A percentile compares a stretch with the other conserved stretches of the same genome.
Evolutionary conservation across 2,329 filamentous ascomycete genomes (phyloP).

Genomic region (Talaromyces sp.): DNA sequence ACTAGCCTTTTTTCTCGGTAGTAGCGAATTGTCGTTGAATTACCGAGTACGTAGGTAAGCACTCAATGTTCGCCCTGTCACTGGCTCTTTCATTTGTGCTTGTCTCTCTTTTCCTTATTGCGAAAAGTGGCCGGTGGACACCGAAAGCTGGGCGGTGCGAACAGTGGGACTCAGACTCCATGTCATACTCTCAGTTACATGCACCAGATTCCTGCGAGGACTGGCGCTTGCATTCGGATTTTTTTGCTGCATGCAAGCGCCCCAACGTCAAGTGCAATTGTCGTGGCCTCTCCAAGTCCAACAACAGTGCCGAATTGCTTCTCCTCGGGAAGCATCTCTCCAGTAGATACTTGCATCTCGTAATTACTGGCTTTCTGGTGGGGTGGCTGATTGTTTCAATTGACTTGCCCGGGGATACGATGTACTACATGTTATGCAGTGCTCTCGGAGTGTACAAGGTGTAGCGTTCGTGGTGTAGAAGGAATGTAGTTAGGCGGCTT

Average conservation of each 20-base stretch:
- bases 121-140: neutral
- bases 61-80: neutral
- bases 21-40: slow-evolving; percentile 5
- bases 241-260: slow-evolving; percentile 12
- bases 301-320: neutral
- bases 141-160: neutral
- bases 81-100: neutral
- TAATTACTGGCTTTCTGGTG: neutral
- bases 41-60: slow-evolving; percentile 6
- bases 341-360: neutral
- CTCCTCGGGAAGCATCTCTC: neutral
- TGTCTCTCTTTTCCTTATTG: slow-evolving; percentile 1
- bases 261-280: slow-evolving; percentile 11
- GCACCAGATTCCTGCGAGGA: neutral
- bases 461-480: neutral
- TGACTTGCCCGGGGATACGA: neutral
- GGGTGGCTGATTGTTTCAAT: neutral
- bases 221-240: slow-evolving; percentile 1
- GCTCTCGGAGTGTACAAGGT: neutral
- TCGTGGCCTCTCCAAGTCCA: slow-evolving; percentile 9
- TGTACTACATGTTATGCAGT: neutral
- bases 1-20: slow-evolving; percentile 3
- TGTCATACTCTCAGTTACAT: slow-evolving; percentile 2
- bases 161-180: slow-evolving; percentile 12
- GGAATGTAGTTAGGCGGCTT: neutral